These are phyloP conservation scores for Acacia pycnantha DNA, from an alignment of 331 rosid genomes.

Conservation along the genomic window DNA sequence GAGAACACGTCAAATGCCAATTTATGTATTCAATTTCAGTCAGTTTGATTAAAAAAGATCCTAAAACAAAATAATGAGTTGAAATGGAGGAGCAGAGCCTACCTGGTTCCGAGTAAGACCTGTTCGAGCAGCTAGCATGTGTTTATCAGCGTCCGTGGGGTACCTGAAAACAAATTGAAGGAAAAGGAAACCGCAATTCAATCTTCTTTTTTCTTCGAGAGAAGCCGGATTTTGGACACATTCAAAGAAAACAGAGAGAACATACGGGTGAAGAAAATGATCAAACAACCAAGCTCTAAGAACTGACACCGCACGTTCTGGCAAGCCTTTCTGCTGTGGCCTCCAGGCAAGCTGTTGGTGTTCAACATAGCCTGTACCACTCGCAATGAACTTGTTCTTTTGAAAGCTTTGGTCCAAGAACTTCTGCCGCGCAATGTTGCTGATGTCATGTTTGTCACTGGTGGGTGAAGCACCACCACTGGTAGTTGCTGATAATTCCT, in stretches of 20 bases:
- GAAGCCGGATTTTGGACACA: not conserved
- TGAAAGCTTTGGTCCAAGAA: slow-evolving; percentile 62
- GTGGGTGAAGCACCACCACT: slow-evolving; percentile 20
- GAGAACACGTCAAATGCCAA: slow-evolving; percentile 8
- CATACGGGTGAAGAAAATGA: slow-evolving; percentile 98
- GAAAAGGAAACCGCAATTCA: not conserved
- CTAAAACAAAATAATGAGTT: slow-evolving; percentile 18
- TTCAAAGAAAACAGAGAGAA: not conserved
- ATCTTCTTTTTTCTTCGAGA: not conserved
- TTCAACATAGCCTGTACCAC: slow-evolving; percentile 44
- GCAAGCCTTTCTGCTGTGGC: slow-evolving; percentile 89
- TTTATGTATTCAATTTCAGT: slow-evolving; percentile 6
- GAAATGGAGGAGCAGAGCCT: slow-evolving; percentile 30
- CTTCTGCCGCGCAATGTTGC: slow-evolving; percentile 37
- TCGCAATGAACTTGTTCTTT: slow-evolving; percentile 45
- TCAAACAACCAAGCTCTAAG: slow-evolving; percentile 95
- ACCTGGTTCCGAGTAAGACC: slow-evolving; percentile 98
- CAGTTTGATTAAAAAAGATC: slow-evolving; percentile 9
- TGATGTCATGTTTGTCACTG: slow-evolving; percentile 38
- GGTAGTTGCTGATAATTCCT: slow-evolving; percentile 46
- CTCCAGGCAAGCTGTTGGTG: slow-evolving; percentile 74
- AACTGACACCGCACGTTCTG: slow-evolving; percentile 82
- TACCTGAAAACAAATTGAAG: slow-evolving; percentile 55
- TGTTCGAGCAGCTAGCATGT: slow-evolving; percentile 88
- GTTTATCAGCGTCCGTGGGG: slow-evolving; percentile 96